A percentile compares a stretch with the other conserved stretches of the same genome.
Evolutionary conservation across 225 moss, liverwort and hornwort genomes (phyloP).

Genomic region (Climacium dendroides): DNA sequence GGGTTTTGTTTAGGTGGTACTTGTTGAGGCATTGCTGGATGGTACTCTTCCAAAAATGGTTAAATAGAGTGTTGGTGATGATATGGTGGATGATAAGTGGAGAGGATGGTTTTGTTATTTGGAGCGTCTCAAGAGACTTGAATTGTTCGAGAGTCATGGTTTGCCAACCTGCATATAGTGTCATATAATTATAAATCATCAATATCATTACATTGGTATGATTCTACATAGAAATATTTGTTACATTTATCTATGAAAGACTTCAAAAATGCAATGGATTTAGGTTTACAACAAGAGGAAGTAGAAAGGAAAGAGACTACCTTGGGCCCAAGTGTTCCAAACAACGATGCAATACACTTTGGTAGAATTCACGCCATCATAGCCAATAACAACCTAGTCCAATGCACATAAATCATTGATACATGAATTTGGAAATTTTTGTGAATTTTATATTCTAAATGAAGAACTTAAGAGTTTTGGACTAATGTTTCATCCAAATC

Average conservation of each 20-base stretch:
- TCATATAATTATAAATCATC: neutral
- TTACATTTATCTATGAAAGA: neutral
- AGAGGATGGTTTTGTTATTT: neutral
- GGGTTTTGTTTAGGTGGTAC: neutral
- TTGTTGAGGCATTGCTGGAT: neutral
- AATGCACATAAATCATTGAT: neutral
- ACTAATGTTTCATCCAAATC: neutral
- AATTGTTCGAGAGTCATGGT: neutral
- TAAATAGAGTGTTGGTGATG: accelerated
- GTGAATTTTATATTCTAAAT: accelerated
- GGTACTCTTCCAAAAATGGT: neutral
- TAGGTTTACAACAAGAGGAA: neutral
- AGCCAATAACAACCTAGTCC: neutral
- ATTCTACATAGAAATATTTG: neutral
- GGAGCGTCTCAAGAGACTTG: accelerated
- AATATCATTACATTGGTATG: neutral
- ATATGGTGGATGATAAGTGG: neutral
- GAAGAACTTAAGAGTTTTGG: accelerated
- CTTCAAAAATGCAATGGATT: neutral
- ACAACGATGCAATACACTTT: accelerated
- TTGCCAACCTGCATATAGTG: accelerated
- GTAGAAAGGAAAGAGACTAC: neutral
- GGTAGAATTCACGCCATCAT: neutral
- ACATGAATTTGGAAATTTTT: accelerated
- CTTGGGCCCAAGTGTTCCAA: neutral